Conservation (phyloP, 345 rosid species). For the Limnanthes douglasii region DNA sequence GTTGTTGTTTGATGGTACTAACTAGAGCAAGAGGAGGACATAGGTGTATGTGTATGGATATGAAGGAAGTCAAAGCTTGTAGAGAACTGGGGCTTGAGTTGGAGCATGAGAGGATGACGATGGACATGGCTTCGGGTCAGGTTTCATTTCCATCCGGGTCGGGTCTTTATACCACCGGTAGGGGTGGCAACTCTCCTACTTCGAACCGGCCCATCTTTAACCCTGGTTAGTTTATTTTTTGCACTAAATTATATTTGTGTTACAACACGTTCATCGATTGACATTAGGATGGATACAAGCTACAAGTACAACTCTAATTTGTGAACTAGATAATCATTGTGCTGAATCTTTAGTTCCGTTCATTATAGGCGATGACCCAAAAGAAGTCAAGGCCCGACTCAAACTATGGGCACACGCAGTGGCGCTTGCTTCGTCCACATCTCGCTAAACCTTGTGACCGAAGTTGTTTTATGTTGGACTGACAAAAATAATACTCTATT, state of each 20-base stretch:
- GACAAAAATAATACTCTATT: not conserved
- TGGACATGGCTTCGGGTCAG: constrained; percentile 40
- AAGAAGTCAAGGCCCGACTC: constrained; percentile 84
- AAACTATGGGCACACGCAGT: constrained; percentile 98
- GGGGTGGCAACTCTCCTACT: constrained; percentile 85
- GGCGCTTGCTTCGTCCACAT: constrained; percentile 48
- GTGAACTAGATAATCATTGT: not conserved
- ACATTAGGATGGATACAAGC: not conserved
- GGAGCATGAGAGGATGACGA: constrained; percentile 57
- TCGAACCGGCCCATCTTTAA: constrained; percentile 79
- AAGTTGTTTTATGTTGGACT: not conserved
- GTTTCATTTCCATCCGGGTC: constrained; percentile 18
- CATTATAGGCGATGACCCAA: constrained; percentile 96
- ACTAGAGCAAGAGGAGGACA: constrained; percentile 74
- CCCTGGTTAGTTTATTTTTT: constrained; percentile 41
- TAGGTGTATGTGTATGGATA: constrained; percentile 73
- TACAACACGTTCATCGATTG: not conserved
- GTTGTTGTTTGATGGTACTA: constrained; percentile 51
- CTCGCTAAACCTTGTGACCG: constrained; percentile 16
- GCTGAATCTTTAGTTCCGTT: not conserved
- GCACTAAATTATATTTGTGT: not conserved
- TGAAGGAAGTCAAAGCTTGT: constrained; percentile 87
- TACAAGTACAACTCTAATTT: not conserved
- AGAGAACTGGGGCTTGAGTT: constrained; percentile 79
- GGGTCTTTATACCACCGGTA: constrained; percentile 50